These are phyloP conservation scores for Hirschfeldia incana DNA, from an alignment of 345 rosid genomes.

Conservation along the genomic window DNA sequence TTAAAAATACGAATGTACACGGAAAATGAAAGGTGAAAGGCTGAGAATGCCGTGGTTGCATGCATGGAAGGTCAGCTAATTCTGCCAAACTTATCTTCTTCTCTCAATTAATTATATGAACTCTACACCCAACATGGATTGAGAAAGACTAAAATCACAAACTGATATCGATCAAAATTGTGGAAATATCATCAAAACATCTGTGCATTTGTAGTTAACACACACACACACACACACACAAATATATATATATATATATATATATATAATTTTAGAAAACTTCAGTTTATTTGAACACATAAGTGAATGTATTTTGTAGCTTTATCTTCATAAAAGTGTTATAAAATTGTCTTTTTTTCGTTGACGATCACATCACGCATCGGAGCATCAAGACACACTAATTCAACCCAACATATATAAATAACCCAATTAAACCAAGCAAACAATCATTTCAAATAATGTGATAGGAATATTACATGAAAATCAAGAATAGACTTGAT, in stretches of 20 bases:
- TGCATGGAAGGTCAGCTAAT: slow-evolving; percentile 26
- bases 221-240: no score
- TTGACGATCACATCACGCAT: not conserved
- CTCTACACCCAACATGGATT: not conserved
- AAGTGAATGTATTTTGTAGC: not conserved
- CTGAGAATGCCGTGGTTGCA: slow-evolving; percentile 13
- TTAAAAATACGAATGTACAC: not conserved
- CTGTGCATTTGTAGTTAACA: not conserved
- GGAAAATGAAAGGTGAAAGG: not conserved
- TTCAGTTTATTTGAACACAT: not conserved
- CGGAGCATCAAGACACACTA: not conserved
- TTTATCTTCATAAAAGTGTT: not conserved
- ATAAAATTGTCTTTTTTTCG: no score
- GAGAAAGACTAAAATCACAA: not conserved
- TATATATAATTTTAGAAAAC: not conserved
- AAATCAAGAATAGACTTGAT: not conserved
- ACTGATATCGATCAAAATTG: not conserved
- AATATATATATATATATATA: no score
- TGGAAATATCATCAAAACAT: not conserved
- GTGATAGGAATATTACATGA: not conserved
- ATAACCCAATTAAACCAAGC: not conserved
- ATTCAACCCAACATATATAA: not conserved
- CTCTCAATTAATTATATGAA: not conserved
- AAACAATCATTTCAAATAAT: not conserved
- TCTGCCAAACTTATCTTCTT: slow-evolving; percentile 13